Evolutionary conservation across 2,329 filamentous ascomycete species (phyloP).

Genomic region (Colletotrichum sp.): DNA sequence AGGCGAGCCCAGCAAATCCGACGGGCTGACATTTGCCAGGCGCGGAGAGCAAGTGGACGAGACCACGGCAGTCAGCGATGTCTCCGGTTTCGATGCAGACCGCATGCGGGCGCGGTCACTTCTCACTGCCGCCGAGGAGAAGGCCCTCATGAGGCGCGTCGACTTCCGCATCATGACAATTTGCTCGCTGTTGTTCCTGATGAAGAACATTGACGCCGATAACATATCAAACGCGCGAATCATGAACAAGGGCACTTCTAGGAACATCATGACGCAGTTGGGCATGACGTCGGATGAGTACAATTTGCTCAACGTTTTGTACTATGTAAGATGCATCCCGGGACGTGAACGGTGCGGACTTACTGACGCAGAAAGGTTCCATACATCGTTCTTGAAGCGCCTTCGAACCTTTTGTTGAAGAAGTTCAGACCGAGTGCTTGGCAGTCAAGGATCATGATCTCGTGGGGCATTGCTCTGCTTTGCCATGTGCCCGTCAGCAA

Average conservation of each 20-base stretch:
- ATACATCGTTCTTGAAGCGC: constrained; percentile 43
- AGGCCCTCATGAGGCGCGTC: constrained; percentile 26
- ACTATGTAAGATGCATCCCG: constrained; percentile 37
- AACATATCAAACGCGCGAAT: constrained; percentile 44
- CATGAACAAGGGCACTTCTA: constrained; percentile 44
- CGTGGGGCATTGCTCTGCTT: constrained; percentile 39
- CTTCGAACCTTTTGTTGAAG: constrained; percentile 45
- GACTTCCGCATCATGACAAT: constrained; percentile 30
- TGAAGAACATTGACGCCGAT: constrained; percentile 43
- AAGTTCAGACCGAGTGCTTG: constrained; percentile 41
- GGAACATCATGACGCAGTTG: constrained; percentile 46
- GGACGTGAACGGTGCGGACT: not conserved
- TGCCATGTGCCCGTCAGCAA: constrained; percentile 40
- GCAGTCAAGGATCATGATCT: constrained; percentile 46
- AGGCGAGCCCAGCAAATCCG: not conserved
- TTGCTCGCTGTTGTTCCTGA: constrained; percentile 43
- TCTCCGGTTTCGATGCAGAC: constrained; percentile 33
- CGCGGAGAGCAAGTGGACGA: constrained; percentile 25
- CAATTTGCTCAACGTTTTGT: constrained; percentile 41
- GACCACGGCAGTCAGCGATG: constrained; percentile 15
- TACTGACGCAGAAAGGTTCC: constrained; percentile 32
- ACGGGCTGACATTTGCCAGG: constrained; percentile 23
- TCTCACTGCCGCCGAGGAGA: constrained; percentile 29
- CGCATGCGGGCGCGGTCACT: constrained; percentile 37
- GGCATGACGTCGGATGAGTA: constrained; percentile 44